Conservation (phyloP, 352 stramenopile genomes). For the Pythium scleroteichum region DNA sequence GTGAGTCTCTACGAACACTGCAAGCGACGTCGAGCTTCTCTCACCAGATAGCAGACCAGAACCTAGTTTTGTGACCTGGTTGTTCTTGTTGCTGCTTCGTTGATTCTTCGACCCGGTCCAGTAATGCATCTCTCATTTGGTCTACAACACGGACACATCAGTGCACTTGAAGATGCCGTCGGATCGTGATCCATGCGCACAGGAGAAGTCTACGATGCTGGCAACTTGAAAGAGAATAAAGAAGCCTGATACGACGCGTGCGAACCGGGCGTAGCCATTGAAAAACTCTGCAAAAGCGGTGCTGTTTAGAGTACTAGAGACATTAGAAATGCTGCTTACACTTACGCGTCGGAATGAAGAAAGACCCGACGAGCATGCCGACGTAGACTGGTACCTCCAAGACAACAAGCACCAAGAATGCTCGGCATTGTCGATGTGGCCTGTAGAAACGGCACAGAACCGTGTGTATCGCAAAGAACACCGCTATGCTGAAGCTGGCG, state of each 20-base stretch:
- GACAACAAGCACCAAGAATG: constrained; percentile 35
- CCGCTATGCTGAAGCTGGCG: constrained; percentile 58
- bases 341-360: constrained; percentile 70
- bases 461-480: constrained; percentile 56
- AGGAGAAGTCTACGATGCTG: constrained; percentile 74
- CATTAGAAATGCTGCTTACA: too few relatives aligned
- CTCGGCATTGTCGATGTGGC: constrained; percentile 22
- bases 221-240: constrained; percentile 85
- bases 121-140: constrained; percentile 53
- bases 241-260: constrained; percentile 53
- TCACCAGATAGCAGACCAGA: constrained; percentile 17
- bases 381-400: constrained; percentile 54
- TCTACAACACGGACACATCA: constrained; percentile 57
- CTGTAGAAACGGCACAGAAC: constrained; percentile 47
- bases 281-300: constrained; percentile 60
- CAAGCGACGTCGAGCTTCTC: background rate
- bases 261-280: constrained; percentile 54
- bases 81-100: constrained; percentile 30
- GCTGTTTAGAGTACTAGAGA: too few relatives aligned
- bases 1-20: background rate
- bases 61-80: constrained; percentile 1
- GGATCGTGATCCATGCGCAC: too few relatives aligned
- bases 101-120: constrained; percentile 51
- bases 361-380: constrained; percentile 59
- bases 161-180: too few relatives aligned